Percentiles rank a stretch among this genome's conserved stretches.
phyloP scores from a whole-genome alignment of 1,284 basidiomycete genomes.

The Neonothopanus nambi region DNA sequence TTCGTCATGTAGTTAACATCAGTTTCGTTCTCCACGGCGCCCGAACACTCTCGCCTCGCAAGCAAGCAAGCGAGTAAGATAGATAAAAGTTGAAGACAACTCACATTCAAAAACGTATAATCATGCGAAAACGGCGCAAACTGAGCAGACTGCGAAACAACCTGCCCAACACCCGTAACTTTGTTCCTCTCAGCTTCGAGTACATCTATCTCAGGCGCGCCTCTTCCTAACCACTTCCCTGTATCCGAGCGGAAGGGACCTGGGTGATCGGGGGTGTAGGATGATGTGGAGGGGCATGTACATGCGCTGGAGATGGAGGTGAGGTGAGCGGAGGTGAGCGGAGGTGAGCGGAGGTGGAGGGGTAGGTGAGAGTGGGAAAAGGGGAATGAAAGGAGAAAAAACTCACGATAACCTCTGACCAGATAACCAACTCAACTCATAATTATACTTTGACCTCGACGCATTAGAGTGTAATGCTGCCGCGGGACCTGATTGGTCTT shows the following conservation, averaged over 20 bases:
- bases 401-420: too few species aligned
- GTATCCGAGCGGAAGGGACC: slow-evolving; percentile 53
- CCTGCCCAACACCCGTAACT: slow-evolving; percentile 2
- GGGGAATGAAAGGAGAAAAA: too few species aligned
- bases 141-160: slow-evolving; percentile 64
- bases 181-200: slow-evolving; percentile 62
- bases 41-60: too few species aligned
- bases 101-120: slow-evolving; percentile 23
- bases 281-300: slow-evolving; percentile 50
- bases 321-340: too few species aligned
- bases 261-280: slow-evolving; percentile 41
- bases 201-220: slow-evolving; percentile 79
- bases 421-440: too few species aligned
- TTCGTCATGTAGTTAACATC: slow-evolving; percentile 16
- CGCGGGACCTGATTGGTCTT: slow-evolving; percentile 23
- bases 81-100: slow-evolving; percentile 10
- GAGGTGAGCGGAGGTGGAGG: too few species aligned
- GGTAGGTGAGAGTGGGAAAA: too few species aligned
- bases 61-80: too few species aligned
- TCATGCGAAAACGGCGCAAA: slow-evolving; percentile 41
- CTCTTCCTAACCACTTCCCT: slow-evolving; percentile 62
- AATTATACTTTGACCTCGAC: too few species aligned
- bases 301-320: slow-evolving; percentile 30
- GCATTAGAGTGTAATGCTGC: not conserved
- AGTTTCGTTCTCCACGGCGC: too few species aligned